These are phyloP conservation scores for Dactylonectria estremocensis DNA, from an alignment of 2,329 filamentous ascomycete genomes.

Conservation along the genomic window DNA sequence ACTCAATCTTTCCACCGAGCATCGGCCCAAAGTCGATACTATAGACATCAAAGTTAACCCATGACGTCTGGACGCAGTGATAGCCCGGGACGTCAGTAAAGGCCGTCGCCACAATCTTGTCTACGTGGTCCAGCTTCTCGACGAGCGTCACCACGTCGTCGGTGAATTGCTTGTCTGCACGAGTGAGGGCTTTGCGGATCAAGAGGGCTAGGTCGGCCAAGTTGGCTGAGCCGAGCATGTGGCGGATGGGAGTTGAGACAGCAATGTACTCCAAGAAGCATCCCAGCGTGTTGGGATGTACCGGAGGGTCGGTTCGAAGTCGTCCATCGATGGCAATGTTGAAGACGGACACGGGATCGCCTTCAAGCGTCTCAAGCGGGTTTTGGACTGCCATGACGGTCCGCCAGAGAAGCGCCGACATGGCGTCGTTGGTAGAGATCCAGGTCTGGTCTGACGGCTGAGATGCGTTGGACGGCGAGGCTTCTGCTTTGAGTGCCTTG, in stretches of 20 bases:
- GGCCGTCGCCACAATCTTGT: constrained; percentile 26
- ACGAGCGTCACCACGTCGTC: constrained; percentile 31
- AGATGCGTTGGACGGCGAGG: constrained; percentile 14
- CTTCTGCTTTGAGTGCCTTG: constrained; percentile 20
- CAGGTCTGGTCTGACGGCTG: constrained; percentile 21
- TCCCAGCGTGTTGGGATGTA: constrained; percentile 29
- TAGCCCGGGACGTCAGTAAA: constrained; percentile 31
- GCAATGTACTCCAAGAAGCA: constrained; percentile 36
- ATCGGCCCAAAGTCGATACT: constrained; percentile 24
- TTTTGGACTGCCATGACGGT: constrained; percentile 29
- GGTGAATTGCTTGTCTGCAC: constrained; percentile 24
- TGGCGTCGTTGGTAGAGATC: constrained; percentile 37
- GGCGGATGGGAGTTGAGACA: constrained; percentile 23
- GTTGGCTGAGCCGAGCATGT: constrained; percentile 19
- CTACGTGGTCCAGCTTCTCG: constrained; percentile 23
- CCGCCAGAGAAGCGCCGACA: constrained; percentile 35
- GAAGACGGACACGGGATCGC: constrained; percentile 14
- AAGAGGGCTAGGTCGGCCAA: constrained; percentile 29
- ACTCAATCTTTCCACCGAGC: constrained; percentile 27
- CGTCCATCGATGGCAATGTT: constrained; percentile 34
- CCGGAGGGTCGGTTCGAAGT: constrained; percentile 18
- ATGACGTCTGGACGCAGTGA: constrained; percentile 31
- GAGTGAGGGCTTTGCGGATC: constrained; percentile 32
- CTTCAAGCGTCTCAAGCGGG: constrained; percentile 19
- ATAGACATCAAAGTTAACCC: constrained; percentile 26